phyloP scores from a whole-genome alignment of 257 asterid species.

The Cruciata laevipes region DNA sequence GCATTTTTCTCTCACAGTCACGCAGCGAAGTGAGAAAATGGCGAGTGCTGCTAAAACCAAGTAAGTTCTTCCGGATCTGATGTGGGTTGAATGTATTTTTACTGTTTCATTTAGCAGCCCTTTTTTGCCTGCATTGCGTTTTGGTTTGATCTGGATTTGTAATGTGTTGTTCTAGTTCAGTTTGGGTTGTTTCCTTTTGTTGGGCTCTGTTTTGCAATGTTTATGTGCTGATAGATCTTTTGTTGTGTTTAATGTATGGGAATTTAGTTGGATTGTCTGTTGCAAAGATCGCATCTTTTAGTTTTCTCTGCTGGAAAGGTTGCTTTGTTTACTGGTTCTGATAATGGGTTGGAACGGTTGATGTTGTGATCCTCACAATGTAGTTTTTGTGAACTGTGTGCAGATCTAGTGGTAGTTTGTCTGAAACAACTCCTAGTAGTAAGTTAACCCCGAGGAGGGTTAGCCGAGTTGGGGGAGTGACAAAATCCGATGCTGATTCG shows the following conservation, averaged over 20 bases:
- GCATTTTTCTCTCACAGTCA: not conserved
- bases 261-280: not conserved
- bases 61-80: constrained; percentile 43
- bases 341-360: not conserved
- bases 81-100: constrained; percentile 17
- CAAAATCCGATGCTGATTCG: constrained; percentile 62
- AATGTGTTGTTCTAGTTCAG: constrained; percentile 9
- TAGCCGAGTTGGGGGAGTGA: constrained; percentile 53
- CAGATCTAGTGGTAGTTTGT: constrained; percentile 49
- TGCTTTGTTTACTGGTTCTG: not conserved
- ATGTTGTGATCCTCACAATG: constrained; percentile 8
- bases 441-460: constrained; percentile 47
- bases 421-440: constrained; percentile 59
- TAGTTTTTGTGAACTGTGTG: constrained; percentile 5
- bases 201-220: not conserved
- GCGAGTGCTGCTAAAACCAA: constrained; percentile 52
- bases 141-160: constrained; percentile 21
- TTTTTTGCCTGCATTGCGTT: not conserved
- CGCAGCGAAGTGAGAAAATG: constrained; percentile 25
- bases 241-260: not conserved
- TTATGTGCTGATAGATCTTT: constrained; percentile 6
- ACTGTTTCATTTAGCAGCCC: not conserved
- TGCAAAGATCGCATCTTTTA: not conserved
- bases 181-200: not conserved
- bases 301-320: constrained; percentile 4